phyloP scores from a whole-genome alignment of 169 alveolate species.

The Cryptosporidium xiaoi region DNA sequence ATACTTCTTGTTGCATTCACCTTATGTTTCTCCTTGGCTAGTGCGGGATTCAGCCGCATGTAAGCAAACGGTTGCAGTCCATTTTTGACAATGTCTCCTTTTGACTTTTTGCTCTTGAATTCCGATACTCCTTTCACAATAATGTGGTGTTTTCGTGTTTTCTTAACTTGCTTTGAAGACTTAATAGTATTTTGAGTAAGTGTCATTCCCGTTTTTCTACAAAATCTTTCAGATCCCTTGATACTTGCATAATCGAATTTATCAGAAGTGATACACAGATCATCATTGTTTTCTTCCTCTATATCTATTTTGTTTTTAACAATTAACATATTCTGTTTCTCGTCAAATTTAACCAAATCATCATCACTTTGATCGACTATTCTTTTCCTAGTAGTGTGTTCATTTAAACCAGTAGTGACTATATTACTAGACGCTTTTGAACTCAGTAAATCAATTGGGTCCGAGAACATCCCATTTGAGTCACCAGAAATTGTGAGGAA shows the following conservation, averaged over 20 bases:
- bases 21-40: conserved; percentile 47
- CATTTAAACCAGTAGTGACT: background rate
- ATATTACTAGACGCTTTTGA: conserved; percentile 39
- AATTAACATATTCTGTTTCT: conserved; percentile 4
- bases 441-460: conserved; percentile 63
- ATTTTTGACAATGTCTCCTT: conserved; percentile 30
- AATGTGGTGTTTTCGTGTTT: conserved; percentile 37
- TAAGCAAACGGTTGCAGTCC: conserved; percentile 71
- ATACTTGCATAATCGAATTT: too few relatives aligned
- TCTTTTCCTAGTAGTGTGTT: background rate
- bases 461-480: background rate
- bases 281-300: background rate
- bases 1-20: conserved; percentile 35
- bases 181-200: background rate
- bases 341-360: conserved; percentile 31
- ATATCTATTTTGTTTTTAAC: background rate
- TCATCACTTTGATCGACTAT: background rate
- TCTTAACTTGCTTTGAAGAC: background rate
- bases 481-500: conserved; percentile 31
- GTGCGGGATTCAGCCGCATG: conserved; percentile 54
- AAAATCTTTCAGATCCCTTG: background rate
- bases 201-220: background rate
- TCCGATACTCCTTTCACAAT: conserved; percentile 33
- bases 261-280: background rate
- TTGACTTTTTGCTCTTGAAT: conserved; percentile 32